Conservation (phyloP, 805 yeast genomes). For the Saturnispora sanitii region DNA sequence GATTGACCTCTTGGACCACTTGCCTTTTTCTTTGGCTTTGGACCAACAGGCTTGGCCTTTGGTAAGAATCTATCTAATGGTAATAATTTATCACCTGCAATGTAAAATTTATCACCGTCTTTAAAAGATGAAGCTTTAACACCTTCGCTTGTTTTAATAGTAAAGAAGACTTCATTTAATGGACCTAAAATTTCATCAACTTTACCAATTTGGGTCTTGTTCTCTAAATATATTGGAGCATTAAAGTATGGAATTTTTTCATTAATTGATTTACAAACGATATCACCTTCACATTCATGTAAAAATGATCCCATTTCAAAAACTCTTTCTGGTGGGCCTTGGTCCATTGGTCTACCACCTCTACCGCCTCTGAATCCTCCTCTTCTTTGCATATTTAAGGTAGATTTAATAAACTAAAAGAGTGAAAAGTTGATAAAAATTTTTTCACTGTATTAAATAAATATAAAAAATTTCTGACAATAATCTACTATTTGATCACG, state of each 20-base stretch:
- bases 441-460: not conserved
- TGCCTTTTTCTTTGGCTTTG: conserved; percentile 68
- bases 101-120: conserved; percentile 91
- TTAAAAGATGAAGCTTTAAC: conserved; percentile 89
- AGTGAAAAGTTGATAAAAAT: not conserved
- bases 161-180: conserved; percentile 93
- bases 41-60: conserved; percentile 81
- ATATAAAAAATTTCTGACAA: too few species aligned
- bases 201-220: conserved; percentile 93
- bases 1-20: conserved; percentile 47
- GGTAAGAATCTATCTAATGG: conserved; percentile 97
- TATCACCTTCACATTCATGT: conserved; percentile 94
- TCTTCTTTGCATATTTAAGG: conserved; percentile 48
- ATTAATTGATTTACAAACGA: conserved; percentile 91
- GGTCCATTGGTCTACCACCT: conserved; percentile 59
- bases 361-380: conserved; percentile 66
- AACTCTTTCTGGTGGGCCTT: conserved; percentile 95
- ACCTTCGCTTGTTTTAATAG: conserved; percentile 93
- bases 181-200: conserved; percentile 98
- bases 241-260: conserved; percentile 94
- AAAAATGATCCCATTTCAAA: conserved; percentile 89
- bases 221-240: conserved; percentile 95
- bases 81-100: conserved; percentile 88
- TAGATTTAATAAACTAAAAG: not conserved
- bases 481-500: not conserved